Percentiles rank a stretch among this genome's conserved stretches.
Evolutionary conservation across 2,329 filamentous ascomycete genomes (phyloP).

Genomic region (Raffaelea ambrosiae): DNA sequence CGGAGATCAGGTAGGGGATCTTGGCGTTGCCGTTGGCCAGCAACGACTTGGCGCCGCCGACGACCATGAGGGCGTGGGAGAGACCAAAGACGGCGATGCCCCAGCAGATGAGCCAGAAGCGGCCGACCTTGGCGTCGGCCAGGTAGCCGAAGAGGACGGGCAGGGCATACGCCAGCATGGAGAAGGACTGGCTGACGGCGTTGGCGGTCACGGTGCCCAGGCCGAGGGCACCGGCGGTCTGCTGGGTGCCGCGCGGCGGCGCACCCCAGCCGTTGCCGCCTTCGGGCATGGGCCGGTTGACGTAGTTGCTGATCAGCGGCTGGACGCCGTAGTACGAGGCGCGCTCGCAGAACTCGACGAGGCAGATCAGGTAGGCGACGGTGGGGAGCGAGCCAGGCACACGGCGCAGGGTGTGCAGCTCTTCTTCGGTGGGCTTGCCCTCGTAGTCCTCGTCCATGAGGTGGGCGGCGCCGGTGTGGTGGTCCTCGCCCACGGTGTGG

Average conservation of each 20-base stretch:
- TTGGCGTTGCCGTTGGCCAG: slow-evolving; percentile 35
- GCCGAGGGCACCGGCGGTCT: slow-evolving; percentile 50
- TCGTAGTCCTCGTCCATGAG: slow-evolving; percentile 19
- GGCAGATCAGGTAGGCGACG: slow-evolving; percentile 60
- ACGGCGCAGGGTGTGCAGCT: slow-evolving; percentile 51
- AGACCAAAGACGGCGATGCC: slow-evolving; percentile 59
- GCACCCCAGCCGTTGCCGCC: slow-evolving; percentile 43
- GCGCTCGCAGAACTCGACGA: slow-evolving; percentile 67
- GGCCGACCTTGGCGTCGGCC: slow-evolving; percentile 61
- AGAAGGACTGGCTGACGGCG: slow-evolving; percentile 45
- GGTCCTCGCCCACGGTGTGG: neutral
- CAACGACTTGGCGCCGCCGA: slow-evolving; percentile 39
- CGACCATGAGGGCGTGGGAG: slow-evolving; percentile 61
- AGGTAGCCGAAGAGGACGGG: slow-evolving; percentile 47
- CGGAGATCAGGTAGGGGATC: slow-evolving; percentile 52
- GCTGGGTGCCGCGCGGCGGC: slow-evolving; percentile 27
- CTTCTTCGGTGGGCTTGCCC: slow-evolving; percentile 52
- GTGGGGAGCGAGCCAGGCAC: slow-evolving; percentile 57
- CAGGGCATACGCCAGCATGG: slow-evolving; percentile 47
- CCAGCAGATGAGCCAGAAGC: slow-evolving; percentile 63
- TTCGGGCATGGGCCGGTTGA: slow-evolving; percentile 44
- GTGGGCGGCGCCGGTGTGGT: slow-evolving; percentile 5
- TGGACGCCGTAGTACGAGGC: slow-evolving; percentile 71
- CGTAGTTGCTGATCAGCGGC: slow-evolving; percentile 60
- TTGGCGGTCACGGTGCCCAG: slow-evolving; percentile 46